Evolutionary conservation across 371 early-diverging fungal species (phyloP).

Genomic region (Mucor sp.): DNA sequence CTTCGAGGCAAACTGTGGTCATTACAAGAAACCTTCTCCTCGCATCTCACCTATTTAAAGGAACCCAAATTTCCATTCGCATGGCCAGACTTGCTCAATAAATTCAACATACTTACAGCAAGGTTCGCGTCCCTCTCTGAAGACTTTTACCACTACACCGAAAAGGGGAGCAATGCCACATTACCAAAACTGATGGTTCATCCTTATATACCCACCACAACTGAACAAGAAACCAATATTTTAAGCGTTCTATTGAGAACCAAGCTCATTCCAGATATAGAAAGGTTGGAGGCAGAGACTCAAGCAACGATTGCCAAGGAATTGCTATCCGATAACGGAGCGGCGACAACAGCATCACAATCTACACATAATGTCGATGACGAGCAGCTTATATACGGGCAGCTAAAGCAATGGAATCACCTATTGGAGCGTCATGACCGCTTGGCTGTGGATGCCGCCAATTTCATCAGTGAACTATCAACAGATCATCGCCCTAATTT

Average conservation of each 20-base stretch:
- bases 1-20: slow-evolving; percentile 62
- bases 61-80: slow-evolving; percentile 51
- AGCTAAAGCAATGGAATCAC: slow-evolving; percentile 38
- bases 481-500: slow-evolving; percentile 40
- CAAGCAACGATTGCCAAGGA: slow-evolving; percentile 52
- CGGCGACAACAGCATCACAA: background rate
- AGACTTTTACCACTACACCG: slow-evolving; percentile 48
- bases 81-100: slow-evolving; percentile 65
- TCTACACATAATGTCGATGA: slow-evolving; percentile 27
- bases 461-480: slow-evolving; percentile 33
- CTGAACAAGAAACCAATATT: slow-evolving; percentile 63
- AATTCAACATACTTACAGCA: slow-evolving; percentile 70
- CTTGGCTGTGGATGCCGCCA: slow-evolving; percentile 36
- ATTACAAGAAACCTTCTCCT: slow-evolving; percentile 62
- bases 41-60: slow-evolving; percentile 47
- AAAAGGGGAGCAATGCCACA: slow-evolving; percentile 47
- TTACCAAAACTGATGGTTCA: slow-evolving; percentile 62
- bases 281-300: slow-evolving; percentile 56
- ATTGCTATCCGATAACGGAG: slow-evolving; percentile 16
- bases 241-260: slow-evolving; percentile 62
- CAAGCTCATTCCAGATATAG: slow-evolving; percentile 69
- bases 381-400: slow-evolving; percentile 34
- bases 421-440: slow-evolving; percentile 44
- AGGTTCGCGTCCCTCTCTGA: slow-evolving; percentile 57
- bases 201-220: slow-evolving; percentile 57